Evolutionary conservation across 345 rosid species (phyloP).

Genomic region (rapeseed (Brassica napus)): Da-Ae NC_063435.1:18567501-18568000

Average conservation of each 20-base stretch:
- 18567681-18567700: constrained; percentile 12
- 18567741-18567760: background rate
- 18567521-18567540: constrained; percentile 59
- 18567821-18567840: no score
- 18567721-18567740: background rate
- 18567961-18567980: no score
- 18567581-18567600: constrained; percentile 52
- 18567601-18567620: constrained; percentile 55
- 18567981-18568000: no score
- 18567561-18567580: constrained; percentile 52
- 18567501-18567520: constrained; percentile 63
- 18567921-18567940: no score
- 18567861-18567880: no score
- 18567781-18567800: no score
- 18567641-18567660: constrained; percentile 32
- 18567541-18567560: constrained; percentile 84
- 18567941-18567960: no score
- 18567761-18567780: background rate
- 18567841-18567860: no score
- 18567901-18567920: no score
- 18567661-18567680: constrained; percentile 20
- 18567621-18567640: constrained; percentile 44
- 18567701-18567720: background rate
- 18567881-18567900: no score
- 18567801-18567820: no score